Conservation (phyloP, 768 basidiomycete species). For the Coprinopsis sp. region DNA sequence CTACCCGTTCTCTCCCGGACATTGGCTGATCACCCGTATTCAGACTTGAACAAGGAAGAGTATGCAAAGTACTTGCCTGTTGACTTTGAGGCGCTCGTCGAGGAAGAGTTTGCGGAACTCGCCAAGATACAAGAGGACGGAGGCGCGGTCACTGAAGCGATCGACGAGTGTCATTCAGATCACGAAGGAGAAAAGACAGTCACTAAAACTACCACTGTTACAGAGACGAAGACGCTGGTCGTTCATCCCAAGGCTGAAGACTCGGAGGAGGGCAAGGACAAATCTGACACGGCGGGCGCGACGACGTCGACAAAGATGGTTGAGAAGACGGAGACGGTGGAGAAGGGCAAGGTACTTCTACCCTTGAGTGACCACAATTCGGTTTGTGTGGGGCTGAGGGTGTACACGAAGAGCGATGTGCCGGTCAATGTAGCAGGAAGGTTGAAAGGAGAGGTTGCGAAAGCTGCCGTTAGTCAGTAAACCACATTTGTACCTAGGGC, state of each 20-base stretch:
- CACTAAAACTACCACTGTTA: slow-evolving; percentile 20
- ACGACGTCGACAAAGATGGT: slow-evolving; percentile 28
- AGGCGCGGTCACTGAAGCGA: slow-evolving; percentile 17
- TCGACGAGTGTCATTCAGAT: slow-evolving; percentile 12
- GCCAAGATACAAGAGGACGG: slow-evolving; percentile 27
- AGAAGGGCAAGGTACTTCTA: slow-evolving; percentile 20
- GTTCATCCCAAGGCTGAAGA: neutral
- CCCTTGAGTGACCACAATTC: slow-evolving; percentile 32
- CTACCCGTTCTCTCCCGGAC: neutral
- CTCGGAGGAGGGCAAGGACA: neutral
- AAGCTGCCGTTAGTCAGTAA: slow-evolving; percentile 7
- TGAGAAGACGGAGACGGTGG: slow-evolving; percentile 16
- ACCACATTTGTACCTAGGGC: neutral
- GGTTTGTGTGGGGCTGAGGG: slow-evolving; percentile 36
- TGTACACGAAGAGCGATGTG: slow-evolving; percentile 43
- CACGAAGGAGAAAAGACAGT: slow-evolving; percentile 1
- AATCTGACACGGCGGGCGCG: slow-evolving; percentile 21
- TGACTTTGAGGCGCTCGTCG: slow-evolving; percentile 30
- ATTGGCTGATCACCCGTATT: neutral
- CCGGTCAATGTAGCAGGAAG: slow-evolving; percentile 28
- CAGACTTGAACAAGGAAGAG: slow-evolving; percentile 9
- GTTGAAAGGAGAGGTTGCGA: slow-evolving; percentile 35
- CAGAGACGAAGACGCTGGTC: neutral
- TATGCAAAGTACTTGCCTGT: slow-evolving; percentile 27
- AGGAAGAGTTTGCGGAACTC: slow-evolving; percentile 31